Evolutionary conservation across 768 basidiomycete species (phyloP).

Genomic region (Termitomyces sp.): DNA sequence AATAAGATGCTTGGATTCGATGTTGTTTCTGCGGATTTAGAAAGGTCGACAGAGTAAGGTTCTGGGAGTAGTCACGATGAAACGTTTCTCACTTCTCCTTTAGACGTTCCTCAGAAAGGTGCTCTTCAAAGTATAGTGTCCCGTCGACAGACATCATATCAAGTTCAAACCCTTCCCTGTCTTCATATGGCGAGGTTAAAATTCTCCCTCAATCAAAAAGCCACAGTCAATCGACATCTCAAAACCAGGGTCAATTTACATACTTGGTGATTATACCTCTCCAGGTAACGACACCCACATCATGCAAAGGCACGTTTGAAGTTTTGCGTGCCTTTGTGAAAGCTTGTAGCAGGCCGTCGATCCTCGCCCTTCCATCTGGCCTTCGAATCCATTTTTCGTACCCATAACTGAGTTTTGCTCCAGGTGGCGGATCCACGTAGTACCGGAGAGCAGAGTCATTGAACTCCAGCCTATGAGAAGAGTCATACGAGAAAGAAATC

Average conservation of each 20-base stretch:
- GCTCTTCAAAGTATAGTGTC: conserved; percentile 73
- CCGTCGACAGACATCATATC: conserved; percentile 76
- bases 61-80: background rate
- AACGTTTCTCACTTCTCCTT: conserved; percentile 53
- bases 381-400: conserved; percentile 70
- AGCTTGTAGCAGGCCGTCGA: conserved; percentile 64
- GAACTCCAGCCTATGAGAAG: conserved; percentile 52
- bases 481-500: conserved; percentile 67
- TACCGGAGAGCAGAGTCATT: conserved; percentile 66
- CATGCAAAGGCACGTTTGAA: conserved; percentile 19
- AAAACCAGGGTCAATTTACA: conserved; percentile 11
- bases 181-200: conserved; percentile 78
- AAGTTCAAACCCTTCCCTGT: conserved; percentile 71
- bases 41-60: background rate
- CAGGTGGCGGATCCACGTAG: conserved; percentile 59
- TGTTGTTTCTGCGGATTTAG: conserved; percentile 45
- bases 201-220: conserved; percentile 52
- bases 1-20: conserved; percentile 55
- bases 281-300: conserved; percentile 64
- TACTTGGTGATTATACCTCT: conserved; percentile 83
- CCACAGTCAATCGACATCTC: conserved; percentile 5
- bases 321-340: conserved; percentile 36
- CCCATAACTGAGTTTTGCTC: conserved; percentile 62
- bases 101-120: conserved; percentile 51
- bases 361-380: conserved; percentile 57